Percentiles rank a stretch among this genome's conserved stretches.
These are phyloP conservation scores for Colletotrichum incanum DNA, from an alignment of 2,329 filamentous ascomycete genomes.

Conservation along the genomic window DNA sequence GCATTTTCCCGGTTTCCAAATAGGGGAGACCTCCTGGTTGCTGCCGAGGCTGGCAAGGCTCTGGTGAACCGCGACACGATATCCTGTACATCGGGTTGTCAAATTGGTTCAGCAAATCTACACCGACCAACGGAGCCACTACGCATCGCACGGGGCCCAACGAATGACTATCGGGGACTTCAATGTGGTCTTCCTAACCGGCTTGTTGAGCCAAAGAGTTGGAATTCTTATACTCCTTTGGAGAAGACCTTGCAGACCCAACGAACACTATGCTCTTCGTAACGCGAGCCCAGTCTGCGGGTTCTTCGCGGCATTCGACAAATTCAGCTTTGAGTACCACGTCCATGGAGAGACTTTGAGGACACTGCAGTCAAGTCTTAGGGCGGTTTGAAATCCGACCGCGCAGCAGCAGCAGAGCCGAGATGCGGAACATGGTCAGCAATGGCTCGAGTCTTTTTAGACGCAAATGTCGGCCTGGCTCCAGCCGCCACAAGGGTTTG, in stretches of 20 bases:
- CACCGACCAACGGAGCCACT: neutral
- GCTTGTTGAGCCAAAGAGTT: conserved; percentile 18
- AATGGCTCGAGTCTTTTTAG: neutral
- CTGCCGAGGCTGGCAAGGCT: neutral
- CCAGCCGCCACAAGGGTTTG: neutral
- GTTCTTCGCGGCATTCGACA: conserved; percentile 9
- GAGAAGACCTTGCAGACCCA: neutral
- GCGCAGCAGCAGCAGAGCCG: neutral
- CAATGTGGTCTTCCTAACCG: neutral
- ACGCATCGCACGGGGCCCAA: neutral
- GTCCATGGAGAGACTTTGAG: conserved; percentile 1
- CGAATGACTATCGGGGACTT: conserved; percentile 6
- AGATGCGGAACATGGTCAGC: neutral
- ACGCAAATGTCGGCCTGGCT: neutral
- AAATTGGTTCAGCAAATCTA: neutral
- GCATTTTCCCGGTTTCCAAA: neutral
- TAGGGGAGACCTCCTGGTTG: neutral
- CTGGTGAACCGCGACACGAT: neutral
- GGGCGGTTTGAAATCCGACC: conserved; percentile 4
- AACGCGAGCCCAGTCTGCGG: neutral
- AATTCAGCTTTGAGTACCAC: conserved; percentile 14
- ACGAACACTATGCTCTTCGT: neutral
- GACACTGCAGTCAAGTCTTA: conserved; percentile 19
- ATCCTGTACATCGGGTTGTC: neutral
- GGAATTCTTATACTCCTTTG: conserved; percentile 6